These are phyloP conservation scores for Moesziomyces sp. DNA, from an alignment of 1,284 basidiomycete species.

Conservation along the genomic window DNA sequence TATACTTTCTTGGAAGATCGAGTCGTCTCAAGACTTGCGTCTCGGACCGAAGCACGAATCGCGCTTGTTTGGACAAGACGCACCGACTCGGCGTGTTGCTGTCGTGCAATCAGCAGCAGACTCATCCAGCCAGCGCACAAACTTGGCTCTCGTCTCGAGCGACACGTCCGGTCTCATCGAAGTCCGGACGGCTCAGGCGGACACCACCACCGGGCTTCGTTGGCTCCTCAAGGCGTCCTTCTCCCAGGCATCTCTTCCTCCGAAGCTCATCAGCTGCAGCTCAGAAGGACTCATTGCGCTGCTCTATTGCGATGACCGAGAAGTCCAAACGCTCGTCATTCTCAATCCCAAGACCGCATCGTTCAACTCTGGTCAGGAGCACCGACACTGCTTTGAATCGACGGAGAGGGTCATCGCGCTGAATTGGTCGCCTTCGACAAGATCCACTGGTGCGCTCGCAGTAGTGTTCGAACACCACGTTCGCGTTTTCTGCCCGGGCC, in stretches of 20 bases:
- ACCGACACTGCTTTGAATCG: conserved; percentile 18
- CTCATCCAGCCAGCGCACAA: background rate
- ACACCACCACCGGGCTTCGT: conserved; percentile 1
- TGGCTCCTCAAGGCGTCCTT: conserved; percentile 11
- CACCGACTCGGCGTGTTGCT: conserved; percentile 3
- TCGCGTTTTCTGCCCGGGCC: conserved; percentile 25
- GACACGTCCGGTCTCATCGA: conserved; percentile 14
- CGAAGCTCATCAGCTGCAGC: conserved; percentile 5
- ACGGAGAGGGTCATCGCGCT: conserved; percentile 16
- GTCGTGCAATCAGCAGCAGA: conserved; percentile 4
- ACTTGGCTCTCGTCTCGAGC: conserved; percentile 11
- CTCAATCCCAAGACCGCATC: conserved; percentile 96
- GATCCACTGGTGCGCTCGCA: conserved; percentile 20
- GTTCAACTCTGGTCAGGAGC: conserved; percentile 79
- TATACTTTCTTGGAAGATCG: conserved; percentile 12
- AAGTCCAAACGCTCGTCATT: conserved; percentile 71
- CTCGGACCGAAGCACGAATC: background rate
- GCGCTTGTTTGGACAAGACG: background rate
- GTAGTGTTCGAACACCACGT: conserved; percentile 33
- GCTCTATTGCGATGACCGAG: conserved; percentile 7
- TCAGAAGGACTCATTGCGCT: conserved; percentile 20
- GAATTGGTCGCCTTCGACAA: conserved; percentile 40
- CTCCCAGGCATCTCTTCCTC: background rate
- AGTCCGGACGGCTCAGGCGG: background rate
- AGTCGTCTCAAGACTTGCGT: background rate